Base-by-base conservation (phyloP, 169 alveolate species). In the Eimeria praecox region DNA sequence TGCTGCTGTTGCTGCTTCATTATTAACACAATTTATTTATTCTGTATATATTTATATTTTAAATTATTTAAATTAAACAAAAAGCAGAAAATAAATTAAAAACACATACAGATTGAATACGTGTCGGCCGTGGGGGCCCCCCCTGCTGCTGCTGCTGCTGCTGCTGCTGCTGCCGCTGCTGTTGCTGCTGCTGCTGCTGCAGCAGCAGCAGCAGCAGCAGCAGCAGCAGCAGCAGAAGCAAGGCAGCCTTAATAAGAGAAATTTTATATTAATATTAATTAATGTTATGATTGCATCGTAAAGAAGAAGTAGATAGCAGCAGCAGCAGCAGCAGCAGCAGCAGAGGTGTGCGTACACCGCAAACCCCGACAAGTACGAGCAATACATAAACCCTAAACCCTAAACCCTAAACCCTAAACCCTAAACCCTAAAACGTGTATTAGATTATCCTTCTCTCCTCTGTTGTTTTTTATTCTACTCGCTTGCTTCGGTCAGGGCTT, bases 331-430 rank as follows among this genome's bases (percentile, higher is more conserved):
- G 24, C 69, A 20, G 69, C 69, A 56, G n/a, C 2, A 56, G 16
- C 80, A 27, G 80, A 22, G 80, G 80, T 69, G 80, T 69, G 16
- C 30, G 80, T 69, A 69, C 80, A 69, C 80, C 80, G 16, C 80
- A 69, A 69, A 14, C 16, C 40, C 80, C 80, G 30, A 18, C 16
- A 22, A 14, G 30, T 56, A 56, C 69, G 16, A 20, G 30, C 24
- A 20, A 56, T 56, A 18, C 69, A 1, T 27, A 56, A 56, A 56
- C 69, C 69, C 69, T 56, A 56, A 56, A 56, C 69, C 69, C 69
- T 56, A 56, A 56, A 56, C 69, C 69, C 69, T 56, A 56, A 56
- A 56, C 69, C 69, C 69, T 56, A 56, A 56, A 56, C 69, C 69
- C 69, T 56, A 56, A 56, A 56, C 69, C 69, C 69, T 56, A 56